Percentiles rank a stretch among this genome's conserved stretches.
Evolutionary conservation across 176 grass and related monocot species (phyloP).

Genomic region (Tillandsia leiboldiana): DNA sequence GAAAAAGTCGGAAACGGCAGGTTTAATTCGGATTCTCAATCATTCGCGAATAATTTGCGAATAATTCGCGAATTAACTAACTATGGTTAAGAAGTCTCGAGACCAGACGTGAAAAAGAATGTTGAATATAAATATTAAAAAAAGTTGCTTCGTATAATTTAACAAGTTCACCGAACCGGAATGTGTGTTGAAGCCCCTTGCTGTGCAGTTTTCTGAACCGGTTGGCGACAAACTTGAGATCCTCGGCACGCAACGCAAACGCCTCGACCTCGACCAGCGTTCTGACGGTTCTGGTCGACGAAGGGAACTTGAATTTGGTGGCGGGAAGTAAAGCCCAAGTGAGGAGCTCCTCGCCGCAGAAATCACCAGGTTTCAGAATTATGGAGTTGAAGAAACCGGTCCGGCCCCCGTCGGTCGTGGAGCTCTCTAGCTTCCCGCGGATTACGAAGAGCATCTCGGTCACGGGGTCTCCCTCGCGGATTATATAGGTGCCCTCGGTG

Average conservation of each 20-base stretch:
- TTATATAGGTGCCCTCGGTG: constrained; percentile 25
- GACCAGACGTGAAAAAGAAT: no score
- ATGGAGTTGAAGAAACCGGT: constrained; percentile 30
- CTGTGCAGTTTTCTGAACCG: constrained; percentile 43
- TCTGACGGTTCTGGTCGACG: constrained; percentile 30
- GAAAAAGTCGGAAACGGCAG: no score
- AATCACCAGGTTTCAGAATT: constrained; percentile 38
- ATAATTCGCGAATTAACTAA: no score
- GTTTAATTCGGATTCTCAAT: no score
- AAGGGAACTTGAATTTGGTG: constrained; percentile 12
- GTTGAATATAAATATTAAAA: no score
- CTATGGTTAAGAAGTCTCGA: no score
- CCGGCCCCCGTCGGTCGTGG: constrained; percentile 25
- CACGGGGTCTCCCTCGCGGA: constrained; percentile 33
- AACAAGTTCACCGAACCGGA: not conserved
- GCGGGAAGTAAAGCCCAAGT: constrained; percentile 32
- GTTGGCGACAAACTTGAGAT: constrained; percentile 33
- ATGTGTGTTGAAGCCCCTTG: constrained; percentile 32
- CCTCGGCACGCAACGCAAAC: constrained; percentile 32
- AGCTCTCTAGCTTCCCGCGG: constrained; percentile 25
- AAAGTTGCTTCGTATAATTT: no score
- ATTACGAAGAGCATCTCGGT: constrained; percentile 39
- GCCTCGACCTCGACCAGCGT: constrained; percentile 28
- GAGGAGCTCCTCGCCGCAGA: constrained; percentile 40
- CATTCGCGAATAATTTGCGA: no score